phyloP scores from a whole-genome alignment of 1,284 basidiomycete species.

The Ustilago shanxiensis region DNA sequence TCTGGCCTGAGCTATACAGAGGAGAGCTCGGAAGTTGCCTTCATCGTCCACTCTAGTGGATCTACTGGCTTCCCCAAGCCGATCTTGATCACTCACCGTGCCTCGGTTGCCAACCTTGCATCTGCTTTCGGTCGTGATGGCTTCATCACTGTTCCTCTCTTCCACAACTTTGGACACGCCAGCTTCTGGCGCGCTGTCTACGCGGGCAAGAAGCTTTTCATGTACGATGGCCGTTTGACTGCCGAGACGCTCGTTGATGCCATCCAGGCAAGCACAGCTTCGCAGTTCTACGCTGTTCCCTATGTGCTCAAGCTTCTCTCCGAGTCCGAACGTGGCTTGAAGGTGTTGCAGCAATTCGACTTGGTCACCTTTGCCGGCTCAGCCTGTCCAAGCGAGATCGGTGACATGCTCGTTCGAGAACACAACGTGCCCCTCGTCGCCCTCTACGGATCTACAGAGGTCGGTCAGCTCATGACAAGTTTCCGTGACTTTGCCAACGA shows the following conservation, averaged over 20 bases:
- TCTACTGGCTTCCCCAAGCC: conserved; percentile 46
- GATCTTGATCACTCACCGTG: conserved; percentile 6
- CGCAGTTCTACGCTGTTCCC: conserved; percentile 70
- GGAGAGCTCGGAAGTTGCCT: conserved; percentile 1
- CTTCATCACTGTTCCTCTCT: conserved; percentile 29
- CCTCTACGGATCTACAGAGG: conserved; percentile 72
- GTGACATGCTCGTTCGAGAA: conserved; percentile 73
- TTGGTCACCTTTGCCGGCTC: conserved; percentile 73
- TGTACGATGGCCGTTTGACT: conserved; percentile 17
- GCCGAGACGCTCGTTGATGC: conserved; percentile 8
- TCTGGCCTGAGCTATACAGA: conserved; percentile 12
- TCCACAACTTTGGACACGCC: conserved; percentile 29
- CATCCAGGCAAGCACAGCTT: conserved; percentile 3
- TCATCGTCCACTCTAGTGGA: conserved; percentile 36
- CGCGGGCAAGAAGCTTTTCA: conserved; percentile 1
- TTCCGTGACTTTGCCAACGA: conserved; percentile 74
- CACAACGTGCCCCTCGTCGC: conserved; percentile 75
- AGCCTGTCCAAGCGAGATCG: conserved; percentile 73
- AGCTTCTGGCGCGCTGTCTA: background rate
- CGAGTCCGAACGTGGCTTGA: conserved; percentile 74
- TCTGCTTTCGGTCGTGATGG: background rate
- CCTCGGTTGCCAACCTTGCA: background rate
- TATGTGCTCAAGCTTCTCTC: conserved; percentile 73
- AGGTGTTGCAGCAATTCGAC: conserved; percentile 73
- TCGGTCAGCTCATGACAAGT: conserved; percentile 71